Base-by-base conservation (phyloP, 1,139 yeast genomes). In the Taphrina confusa region DNA sequence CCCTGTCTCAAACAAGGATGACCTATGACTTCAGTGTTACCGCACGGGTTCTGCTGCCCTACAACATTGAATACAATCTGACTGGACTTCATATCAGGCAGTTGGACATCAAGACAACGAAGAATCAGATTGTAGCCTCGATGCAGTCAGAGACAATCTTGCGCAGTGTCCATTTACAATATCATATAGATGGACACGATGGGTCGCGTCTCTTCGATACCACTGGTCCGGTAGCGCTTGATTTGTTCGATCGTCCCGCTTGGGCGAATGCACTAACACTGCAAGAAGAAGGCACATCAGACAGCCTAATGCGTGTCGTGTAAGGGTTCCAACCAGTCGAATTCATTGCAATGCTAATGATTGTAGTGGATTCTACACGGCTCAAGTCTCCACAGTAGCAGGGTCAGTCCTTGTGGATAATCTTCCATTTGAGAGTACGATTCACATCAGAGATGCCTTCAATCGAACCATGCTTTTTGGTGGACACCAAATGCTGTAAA, bases 151-250 rank as follows among this genome's bases (percentile, higher is more conserved):
- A 18, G 14, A 42, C 20, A 11, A n/a, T 9, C 14, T 6, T 42
- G 14, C 30, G 31, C 47, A 9, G 31, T 25, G 47, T 42, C 2
- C 31, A 9, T 9, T 42, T 42, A 18, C 20, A 11, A 12, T 8
- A 42, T 23, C 31, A 20, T n/a, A 6, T 25, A 8, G 47, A 42
- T 14, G 47, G 47, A n/a, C 5, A n/a, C 20, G 47, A 42, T 23
- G 47, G 47, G 25, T 42, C 47, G 14, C 47, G 47, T 25, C 31
- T 42, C 1, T 42, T 25, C 25, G 47, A 42, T 23, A 42, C 47
- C 8, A 25, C 30, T 1, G 20, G 47, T 18, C 47, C 47, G 9
- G 47, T 27, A n/a, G 31, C 20, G 9, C 9, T 42, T 18, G 31
- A 42, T 25, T 16, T 42, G 18, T 42, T 11, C 20, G 31, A 42